phyloP scores from a whole-genome alignment of 768 basidiomycete species.

The Boletus patriciae region DNA sequence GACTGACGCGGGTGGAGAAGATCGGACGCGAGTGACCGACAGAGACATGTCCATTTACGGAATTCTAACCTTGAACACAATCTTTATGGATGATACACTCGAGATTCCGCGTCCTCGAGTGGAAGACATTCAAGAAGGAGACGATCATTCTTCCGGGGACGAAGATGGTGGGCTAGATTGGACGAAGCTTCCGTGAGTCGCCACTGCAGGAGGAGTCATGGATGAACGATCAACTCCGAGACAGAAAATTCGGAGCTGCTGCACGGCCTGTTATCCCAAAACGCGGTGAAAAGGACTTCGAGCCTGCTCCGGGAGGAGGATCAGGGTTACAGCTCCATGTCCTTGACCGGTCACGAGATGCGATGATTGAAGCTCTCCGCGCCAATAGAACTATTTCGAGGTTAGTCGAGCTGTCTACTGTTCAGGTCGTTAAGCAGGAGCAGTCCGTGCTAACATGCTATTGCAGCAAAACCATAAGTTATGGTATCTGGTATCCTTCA shows the following conservation, averaged over 20 bases:
- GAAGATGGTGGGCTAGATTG: constrained; percentile 79
- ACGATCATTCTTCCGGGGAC: constrained; percentile 62
- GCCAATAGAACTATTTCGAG: constrained; percentile 73
- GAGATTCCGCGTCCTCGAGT: constrained; percentile 39
- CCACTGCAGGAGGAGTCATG: neutral
- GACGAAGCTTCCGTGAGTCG: constrained; percentile 67
- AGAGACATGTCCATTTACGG: constrained; percentile 8
- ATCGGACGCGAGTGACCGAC: too few relatives aligned
- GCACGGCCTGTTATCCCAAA: constrained; percentile 82
- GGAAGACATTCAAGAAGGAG: constrained; percentile 24
- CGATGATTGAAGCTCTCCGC: constrained; percentile 83
- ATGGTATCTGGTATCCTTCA: constrained; percentile 75
- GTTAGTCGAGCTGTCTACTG: constrained; percentile 39
- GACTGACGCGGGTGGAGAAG: neutral
- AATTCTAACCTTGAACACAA: neutral
- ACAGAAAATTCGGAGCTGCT: constrained; percentile 26
- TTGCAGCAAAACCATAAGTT: constrained; percentile 71
- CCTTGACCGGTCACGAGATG: constrained; percentile 73
- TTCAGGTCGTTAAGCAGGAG: neutral
- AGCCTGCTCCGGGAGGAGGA: constrained; percentile 65
- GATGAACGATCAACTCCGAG: constrained; percentile 1
- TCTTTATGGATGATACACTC: constrained; percentile 60
- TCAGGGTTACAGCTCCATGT: constrained; percentile 80
- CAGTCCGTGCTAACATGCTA: neutral
- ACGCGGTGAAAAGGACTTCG: constrained; percentile 97